These are phyloP conservation scores for Massarina eburnea DNA, from an alignment of 2,329 filamentous ascomycete species.

Conservation along the genomic window DNA sequence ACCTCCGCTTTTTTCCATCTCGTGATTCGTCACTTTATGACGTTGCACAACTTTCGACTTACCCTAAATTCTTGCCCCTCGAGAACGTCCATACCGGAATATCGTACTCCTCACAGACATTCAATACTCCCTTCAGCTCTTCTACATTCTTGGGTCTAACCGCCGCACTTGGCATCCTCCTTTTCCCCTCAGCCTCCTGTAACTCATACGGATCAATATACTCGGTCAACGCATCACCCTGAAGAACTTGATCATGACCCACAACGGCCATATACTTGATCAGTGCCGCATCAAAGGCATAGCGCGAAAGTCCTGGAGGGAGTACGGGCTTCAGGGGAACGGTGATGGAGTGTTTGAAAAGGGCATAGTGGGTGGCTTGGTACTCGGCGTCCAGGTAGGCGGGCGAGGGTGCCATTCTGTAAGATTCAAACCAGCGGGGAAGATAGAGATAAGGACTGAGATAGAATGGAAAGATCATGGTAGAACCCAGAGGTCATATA, in stretches of 20 bases:
- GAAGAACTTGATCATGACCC: constrained; percentile 45
- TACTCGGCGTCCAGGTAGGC: constrained; percentile 46
- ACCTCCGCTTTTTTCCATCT: too few species aligned
- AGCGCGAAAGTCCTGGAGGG: constrained; percentile 43
- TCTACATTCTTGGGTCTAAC: constrained; percentile 39
- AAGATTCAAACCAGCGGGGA: too few species aligned
- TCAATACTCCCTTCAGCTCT: constrained; percentile 24
- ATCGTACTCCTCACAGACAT: constrained; percentile 25
- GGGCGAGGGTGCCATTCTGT: constrained; percentile 15
- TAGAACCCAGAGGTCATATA: neutral
- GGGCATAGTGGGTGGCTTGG: constrained; percentile 45
- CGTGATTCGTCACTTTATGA: too few species aligned
- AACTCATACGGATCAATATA: constrained; percentile 54
- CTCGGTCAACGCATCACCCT: constrained; percentile 43
- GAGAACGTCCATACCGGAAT: constrained; percentile 38
- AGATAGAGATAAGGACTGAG: too few species aligned
- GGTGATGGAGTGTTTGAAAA: constrained; percentile 46
- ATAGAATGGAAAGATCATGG: neutral
- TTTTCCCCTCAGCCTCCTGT: constrained; percentile 41
- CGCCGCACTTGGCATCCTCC: constrained; percentile 49
- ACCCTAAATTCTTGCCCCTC: constrained; percentile 41
- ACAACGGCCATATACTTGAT: constrained; percentile 37
- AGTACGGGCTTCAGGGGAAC: constrained; percentile 42
- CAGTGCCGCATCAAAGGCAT: constrained; percentile 44
- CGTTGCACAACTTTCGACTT: constrained; percentile 1